Conservation (phyloP, 225 moss, liverwort and hornwort genomes). For the Bryum argenteum region DNA sequence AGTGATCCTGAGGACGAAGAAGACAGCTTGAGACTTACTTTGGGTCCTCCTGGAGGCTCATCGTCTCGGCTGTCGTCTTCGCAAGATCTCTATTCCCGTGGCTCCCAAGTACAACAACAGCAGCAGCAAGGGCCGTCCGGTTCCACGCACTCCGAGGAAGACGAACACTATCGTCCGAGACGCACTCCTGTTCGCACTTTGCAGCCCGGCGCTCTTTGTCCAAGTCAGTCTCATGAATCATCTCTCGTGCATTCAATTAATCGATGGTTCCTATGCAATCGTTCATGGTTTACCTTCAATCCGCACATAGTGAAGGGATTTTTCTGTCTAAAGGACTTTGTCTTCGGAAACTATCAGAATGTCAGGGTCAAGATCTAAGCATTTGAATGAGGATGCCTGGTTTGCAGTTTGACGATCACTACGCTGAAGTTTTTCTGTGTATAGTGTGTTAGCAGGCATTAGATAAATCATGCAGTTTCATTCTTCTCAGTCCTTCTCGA, state of each 20-base stretch:
- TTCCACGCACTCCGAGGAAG: conserved; percentile 50
- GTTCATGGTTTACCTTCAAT: conserved; percentile 8
- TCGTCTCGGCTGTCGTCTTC: conserved; percentile 73
- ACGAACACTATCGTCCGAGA: conserved; percentile 62
- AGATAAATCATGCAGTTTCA: too few relatives aligned
- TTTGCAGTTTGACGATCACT: not conserved
- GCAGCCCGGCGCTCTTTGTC: conserved; percentile 39
- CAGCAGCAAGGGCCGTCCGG: conserved; percentile 46
- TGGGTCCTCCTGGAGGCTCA: conserved; percentile 65
- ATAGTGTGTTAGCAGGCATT: not conserved
- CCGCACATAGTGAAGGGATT: not conserved
- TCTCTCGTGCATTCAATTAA: conserved; percentile 9
- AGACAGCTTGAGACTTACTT: conserved; percentile 85
- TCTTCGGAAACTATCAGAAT: not conserved
- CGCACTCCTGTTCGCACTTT: conserved; percentile 61
- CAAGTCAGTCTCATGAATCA: conserved; percentile 50
- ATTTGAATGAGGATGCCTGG: not conserved
- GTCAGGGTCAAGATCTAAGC: conserved; percentile 23
- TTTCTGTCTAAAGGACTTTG: not conserved
- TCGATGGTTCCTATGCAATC: conserved; percentile 1
- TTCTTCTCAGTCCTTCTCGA: not conserved
- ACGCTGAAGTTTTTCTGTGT: not conserved
- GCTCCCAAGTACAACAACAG: conserved; percentile 8
- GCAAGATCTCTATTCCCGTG: conserved; percentile 46
- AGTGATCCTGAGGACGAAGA: conserved; percentile 93